phyloP scores from a whole-genome alignment of 2,329 filamentous ascomycete species.

The Rutstroemia sydowiana region DNA sequence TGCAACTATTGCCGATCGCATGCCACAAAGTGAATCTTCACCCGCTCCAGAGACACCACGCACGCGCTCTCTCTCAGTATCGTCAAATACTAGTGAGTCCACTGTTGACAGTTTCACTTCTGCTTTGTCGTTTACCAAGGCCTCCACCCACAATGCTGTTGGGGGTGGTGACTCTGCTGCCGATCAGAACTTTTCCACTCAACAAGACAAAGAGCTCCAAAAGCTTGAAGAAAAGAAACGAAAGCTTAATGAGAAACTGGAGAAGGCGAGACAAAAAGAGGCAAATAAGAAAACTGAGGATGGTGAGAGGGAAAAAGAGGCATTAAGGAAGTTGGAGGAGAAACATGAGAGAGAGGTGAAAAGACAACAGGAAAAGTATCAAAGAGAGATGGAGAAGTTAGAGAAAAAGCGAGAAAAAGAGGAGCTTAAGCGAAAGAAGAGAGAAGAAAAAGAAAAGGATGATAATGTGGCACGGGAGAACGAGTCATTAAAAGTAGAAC shows the following conservation, averaged over 20 bases:
- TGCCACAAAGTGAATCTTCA: conserved; percentile 25
- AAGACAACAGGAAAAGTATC: conserved; percentile 60
- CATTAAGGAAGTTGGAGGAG: conserved; percentile 51
- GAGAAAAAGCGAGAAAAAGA: conserved; percentile 58
- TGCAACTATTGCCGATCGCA: conserved; percentile 18
- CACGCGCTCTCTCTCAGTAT: conserved; percentile 14
- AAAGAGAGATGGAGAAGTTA: conserved; percentile 55
- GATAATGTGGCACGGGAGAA: conserved; percentile 37
- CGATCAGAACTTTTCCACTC: conserved; percentile 26
- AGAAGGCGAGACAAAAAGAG: conserved; percentile 45
- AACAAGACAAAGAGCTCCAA: conserved; percentile 56
- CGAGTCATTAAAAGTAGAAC: conserved; percentile 45
- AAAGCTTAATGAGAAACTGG: conserved; percentile 56
- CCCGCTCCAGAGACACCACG: conserved; percentile 21
- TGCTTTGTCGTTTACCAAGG: conserved; percentile 29
- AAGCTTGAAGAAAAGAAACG: conserved; percentile 54
- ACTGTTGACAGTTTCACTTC: conserved; percentile 45
- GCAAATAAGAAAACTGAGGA: conserved; percentile 38
- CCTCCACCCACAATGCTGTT: conserved; percentile 28
- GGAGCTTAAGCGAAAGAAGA: conserved; percentile 50
- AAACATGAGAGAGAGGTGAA: conserved; percentile 56
- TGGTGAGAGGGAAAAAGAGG: conserved; percentile 42
- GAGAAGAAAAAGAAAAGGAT: conserved; percentile 46
- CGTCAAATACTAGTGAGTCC: conserved; percentile 34
- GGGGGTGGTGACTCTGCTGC: conserved; percentile 33